phyloP scores from a whole-genome alignment of 1,139 yeast genomes.

The Blastobotrys persicus region DNA sequence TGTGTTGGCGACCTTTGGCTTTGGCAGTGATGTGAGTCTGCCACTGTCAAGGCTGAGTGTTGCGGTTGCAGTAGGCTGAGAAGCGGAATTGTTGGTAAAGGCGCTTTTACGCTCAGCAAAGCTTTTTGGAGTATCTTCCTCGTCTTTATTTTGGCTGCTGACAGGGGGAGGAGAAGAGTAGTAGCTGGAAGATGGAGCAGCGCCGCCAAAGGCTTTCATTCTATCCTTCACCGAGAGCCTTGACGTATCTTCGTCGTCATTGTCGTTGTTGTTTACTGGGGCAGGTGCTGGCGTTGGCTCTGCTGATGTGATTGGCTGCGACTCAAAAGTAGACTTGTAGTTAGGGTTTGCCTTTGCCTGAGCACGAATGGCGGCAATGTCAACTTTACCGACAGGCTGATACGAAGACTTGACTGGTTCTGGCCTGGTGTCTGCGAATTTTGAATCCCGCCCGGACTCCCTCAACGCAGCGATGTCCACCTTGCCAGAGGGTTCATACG shows the following conservation, averaged over 20 bases:
- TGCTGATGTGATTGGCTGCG: slow-evolving; percentile 21
- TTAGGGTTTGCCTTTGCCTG: slow-evolving; percentile 35
- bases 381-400: slow-evolving; percentile 60
- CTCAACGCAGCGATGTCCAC: slow-evolving; percentile 49
- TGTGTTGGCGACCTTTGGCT: slow-evolving; percentile 53
- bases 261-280: slow-evolving; percentile 17
- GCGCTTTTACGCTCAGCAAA: neutral
- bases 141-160: slow-evolving; percentile 14
- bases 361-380: slow-evolving; percentile 47
- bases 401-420: slow-evolving; percentile 39
- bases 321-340: slow-evolving; percentile 15
- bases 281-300: slow-evolving; percentile 18
- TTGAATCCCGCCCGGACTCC: slow-evolving; percentile 38
- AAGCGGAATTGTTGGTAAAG: slow-evolving; percentile 8
- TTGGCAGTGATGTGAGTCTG: slow-evolving; percentile 61
- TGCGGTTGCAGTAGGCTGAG: slow-evolving; percentile 10
- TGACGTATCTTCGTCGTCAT: slow-evolving; percentile 34
- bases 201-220: slow-evolving; percentile 30
- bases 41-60: slow-evolving; percentile 22
- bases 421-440: slow-evolving; percentile 32
- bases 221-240: slow-evolving; percentile 47
- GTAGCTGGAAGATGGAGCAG: slow-evolving; percentile 11
- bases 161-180: slow-evolving; percentile 10
- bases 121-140: slow-evolving; percentile 19
- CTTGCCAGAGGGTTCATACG: slow-evolving; percentile 57